Base-by-base conservation (phyloP, 2,329 filamentous ascomycete genomes). In the Ophiosphaerella narmari region DNA sequence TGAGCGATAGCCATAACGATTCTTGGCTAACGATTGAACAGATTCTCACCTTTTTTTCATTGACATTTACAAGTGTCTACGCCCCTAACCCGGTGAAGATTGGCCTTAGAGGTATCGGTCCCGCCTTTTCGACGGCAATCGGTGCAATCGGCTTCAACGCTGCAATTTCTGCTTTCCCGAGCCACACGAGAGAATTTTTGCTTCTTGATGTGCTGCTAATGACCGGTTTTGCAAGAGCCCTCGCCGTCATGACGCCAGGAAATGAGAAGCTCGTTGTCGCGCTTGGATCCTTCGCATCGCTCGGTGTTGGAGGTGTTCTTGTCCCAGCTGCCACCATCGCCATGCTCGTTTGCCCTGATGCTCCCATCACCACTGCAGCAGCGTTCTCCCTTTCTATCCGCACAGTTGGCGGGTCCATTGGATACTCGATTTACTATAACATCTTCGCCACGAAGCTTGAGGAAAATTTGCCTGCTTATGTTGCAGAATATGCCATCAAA, bases 371-470 rank as follows among this genome's bases (percentile, higher is more conserved):
- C 4, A 71, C 69, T n/a, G 66, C 65, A 1, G 66, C 77, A 62
- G 46, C 75, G 57, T 5, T 77, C 18, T 74, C 79, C 26, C 77
- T 78, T 9, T 77, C 74, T 16, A 77, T 80, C 47, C 75, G 78
- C 26, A 74, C 74, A 4, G 68, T 72, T 23, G 70, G 68, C n/a
- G 70, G 70, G 12, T 65, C 64, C 7, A 69, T 73, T n/a, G 70
- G 68, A 23, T 68, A 70, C 36, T 68, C 67, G 3, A 66, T 72
- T 46, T 73, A 72, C 57, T 68, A 68, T 52, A 71, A 70, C 39
- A 59, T 73, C 44, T 69, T 71, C 35, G 64, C 62, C n/a, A 68
- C 55, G 11, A 70, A 70, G 23, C 57, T 68, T 9, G 48, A 50
- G 5, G 39, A 57, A 18, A 62, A 66, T 6, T 48, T 71, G 1